These are phyloP conservation scores for Phytophthora sp. DNA, from an alignment of 352 stramenopile genomes.

Conservation along the genomic window DNA sequence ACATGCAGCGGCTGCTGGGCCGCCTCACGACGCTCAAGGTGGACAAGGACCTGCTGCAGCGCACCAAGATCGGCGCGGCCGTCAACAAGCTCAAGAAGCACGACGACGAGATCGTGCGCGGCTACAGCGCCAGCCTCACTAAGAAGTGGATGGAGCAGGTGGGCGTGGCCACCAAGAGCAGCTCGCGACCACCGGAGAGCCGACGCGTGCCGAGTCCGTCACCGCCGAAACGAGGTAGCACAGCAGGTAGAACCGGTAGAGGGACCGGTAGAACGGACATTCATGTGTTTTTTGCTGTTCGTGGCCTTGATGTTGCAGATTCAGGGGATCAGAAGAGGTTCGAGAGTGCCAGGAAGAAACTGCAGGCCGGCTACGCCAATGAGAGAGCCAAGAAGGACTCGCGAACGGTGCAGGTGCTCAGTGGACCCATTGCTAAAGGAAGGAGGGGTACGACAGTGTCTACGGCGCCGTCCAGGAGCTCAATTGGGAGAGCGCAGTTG, in stretches of 20 bases:
- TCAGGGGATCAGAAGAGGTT: conserved; percentile 48
- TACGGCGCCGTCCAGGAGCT: conserved; percentile 59
- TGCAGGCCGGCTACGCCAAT: conserved; percentile 80
- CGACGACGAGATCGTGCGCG: conserved; percentile 77
- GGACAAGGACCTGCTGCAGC: conserved; percentile 76
- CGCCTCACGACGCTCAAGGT: conserved; percentile 81
- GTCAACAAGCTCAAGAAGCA: conserved; percentile 90
- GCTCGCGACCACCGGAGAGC: conserved; percentile 8
- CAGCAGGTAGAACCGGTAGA: neutral
- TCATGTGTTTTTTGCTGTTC: neutral
- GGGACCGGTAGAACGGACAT: neutral
- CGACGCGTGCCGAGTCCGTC: conserved; percentile 30
- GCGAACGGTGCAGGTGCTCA: conserved; percentile 78
- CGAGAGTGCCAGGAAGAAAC: conserved; percentile 71
- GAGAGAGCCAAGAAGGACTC: conserved; percentile 76
- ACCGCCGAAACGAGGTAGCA: conserved; percentile 35
- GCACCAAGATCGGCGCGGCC: conserved; percentile 79
- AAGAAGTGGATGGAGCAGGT: conserved; percentile 86
- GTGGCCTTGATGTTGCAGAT: conserved; percentile 14
- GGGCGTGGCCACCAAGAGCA: conserved; percentile 38
- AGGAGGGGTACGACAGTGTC: conserved; percentile 70
- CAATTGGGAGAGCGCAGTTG: conserved; percentile 44
- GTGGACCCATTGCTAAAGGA: conserved; percentile 55
- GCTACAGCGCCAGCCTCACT: conserved; percentile 82
- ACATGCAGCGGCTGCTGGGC: conserved; percentile 73